Percentiles rank a stretch among this genome's conserved stretches.
Conservation (phyloP, 495 filamentous ascomycete genomes). For the Melanomma pulvis-pyrius region DNA sequence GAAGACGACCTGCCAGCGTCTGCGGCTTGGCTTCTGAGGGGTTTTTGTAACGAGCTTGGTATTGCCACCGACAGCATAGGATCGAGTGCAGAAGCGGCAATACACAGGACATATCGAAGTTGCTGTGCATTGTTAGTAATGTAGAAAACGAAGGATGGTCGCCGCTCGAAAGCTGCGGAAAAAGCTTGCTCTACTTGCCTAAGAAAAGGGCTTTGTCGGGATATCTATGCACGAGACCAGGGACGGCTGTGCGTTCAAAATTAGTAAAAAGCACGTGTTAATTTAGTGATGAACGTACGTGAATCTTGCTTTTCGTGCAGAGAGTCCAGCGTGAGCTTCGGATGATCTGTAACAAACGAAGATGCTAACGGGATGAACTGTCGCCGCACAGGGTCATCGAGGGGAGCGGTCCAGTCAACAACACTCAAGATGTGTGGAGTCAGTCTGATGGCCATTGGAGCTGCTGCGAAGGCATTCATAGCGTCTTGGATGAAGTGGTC, state of each 20-base stretch:
- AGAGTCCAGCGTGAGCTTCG: constrained; percentile 43
- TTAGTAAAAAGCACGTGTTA: neutral
- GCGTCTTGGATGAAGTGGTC: constrained; percentile 57
- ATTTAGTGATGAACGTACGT: constrained; percentile 9
- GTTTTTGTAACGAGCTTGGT: constrained; percentile 56
- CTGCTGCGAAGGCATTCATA: constrained; percentile 50
- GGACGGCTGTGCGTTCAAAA: constrained; percentile 39
- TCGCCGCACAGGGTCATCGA: constrained; percentile 57
- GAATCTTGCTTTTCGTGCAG: constrained; percentile 55
- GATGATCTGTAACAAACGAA: constrained; percentile 54
- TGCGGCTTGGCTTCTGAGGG: constrained; percentile 47
- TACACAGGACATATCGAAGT: constrained; percentile 61
- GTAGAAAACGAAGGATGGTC: neutral
- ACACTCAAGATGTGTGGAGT: constrained; percentile 59
- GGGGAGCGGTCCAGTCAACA: constrained; percentile 58
- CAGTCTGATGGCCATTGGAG: constrained; percentile 58
- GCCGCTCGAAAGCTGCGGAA: constrained; percentile 42
- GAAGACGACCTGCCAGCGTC: constrained; percentile 53
- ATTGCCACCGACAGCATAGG: constrained; percentile 56
- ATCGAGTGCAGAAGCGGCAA: constrained; percentile 62
- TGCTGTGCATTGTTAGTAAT: constrained; percentile 33
- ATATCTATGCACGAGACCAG: constrained; percentile 60
- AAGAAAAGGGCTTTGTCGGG: constrained; percentile 62
- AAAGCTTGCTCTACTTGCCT: constrained; percentile 46
- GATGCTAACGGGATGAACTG: constrained; percentile 60